phyloP scores from a whole-genome alignment of 257 asterid genomes.

The Penstemon newberryi region DNA sequence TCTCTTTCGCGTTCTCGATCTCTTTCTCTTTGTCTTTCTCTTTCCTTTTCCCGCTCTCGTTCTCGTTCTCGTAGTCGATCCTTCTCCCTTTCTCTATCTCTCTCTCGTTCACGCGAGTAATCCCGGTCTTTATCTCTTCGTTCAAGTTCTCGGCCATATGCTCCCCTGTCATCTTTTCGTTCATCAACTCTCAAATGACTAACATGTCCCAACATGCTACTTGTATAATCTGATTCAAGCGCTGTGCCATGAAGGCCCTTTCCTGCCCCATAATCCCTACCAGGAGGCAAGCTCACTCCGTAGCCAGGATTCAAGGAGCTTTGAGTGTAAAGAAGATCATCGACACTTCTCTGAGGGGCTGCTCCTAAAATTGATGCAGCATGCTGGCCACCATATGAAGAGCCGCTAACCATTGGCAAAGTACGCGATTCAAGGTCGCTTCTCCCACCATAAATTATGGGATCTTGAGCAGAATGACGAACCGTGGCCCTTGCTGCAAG shows the following conservation, averaged over 20 bases:
- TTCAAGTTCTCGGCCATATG: slow-evolving; percentile 69
- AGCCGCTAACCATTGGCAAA: slow-evolving; percentile 57
- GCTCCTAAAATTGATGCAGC: slow-evolving; percentile 89
- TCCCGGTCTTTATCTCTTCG: slow-evolving; percentile 73
- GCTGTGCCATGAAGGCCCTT: slow-evolving; percentile 71
- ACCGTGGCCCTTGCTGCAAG: slow-evolving; percentile 73
- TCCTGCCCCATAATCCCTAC: slow-evolving; percentile 92
- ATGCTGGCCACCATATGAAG: slow-evolving; percentile 71
- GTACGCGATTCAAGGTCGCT: slow-evolving; percentile 65
- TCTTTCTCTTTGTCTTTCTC: slow-evolving; percentile 54
- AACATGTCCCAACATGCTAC: slow-evolving; percentile 50
- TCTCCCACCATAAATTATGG: slow-evolving; percentile 68
- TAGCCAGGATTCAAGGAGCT: slow-evolving; percentile 85
- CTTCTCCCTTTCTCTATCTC: slow-evolving; percentile 74
- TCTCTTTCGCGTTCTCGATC: slow-evolving; percentile 58
- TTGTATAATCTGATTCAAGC: slow-evolving; percentile 67
- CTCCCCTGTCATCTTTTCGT: slow-evolving; percentile 60
- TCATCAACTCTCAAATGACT: slow-evolving; percentile 64
- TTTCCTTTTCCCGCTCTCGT: slow-evolving; percentile 56
- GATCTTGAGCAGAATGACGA: slow-evolving; percentile 76
- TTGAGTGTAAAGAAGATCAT: slow-evolving; percentile 66
- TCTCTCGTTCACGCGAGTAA: slow-evolving; percentile 69
- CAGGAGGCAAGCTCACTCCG: slow-evolving; percentile 99
- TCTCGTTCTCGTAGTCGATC: slow-evolving; percentile 63
- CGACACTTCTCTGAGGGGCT: slow-evolving; percentile 71